phyloP scores from a whole-genome alignment of 2,329 filamentous ascomycete species.

The Trichoderma atroviride region DNA sequence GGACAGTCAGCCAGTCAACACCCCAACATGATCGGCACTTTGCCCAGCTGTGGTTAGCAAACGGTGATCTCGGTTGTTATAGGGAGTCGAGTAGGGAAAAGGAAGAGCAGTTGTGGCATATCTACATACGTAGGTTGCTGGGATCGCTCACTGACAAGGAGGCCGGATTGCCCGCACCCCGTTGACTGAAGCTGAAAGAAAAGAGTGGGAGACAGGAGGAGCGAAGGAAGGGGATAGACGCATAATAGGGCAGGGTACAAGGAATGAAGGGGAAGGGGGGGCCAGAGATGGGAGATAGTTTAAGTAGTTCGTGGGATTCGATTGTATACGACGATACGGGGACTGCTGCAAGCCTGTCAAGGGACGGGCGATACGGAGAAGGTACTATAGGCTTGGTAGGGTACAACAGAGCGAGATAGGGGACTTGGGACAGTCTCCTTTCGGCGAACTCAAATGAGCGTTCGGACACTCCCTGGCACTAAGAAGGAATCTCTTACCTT shows the following conservation, averaged over 20 bases:
- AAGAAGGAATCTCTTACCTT: background rate
- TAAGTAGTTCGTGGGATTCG: background rate
- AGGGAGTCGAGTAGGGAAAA: background rate
- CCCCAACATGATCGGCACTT: background rate
- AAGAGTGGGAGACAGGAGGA: background rate
- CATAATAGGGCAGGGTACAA: background rate
- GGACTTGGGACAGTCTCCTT: background rate
- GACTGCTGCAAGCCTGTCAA: background rate
- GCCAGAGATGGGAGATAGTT: background rate
- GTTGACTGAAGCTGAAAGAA: background rate
- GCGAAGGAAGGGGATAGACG: background rate
- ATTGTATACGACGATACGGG: background rate
- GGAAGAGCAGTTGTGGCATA: background rate
- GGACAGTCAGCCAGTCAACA: background rate
- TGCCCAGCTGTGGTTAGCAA: background rate
- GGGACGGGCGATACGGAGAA: too few relatives aligned
- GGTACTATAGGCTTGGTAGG: too few relatives aligned
- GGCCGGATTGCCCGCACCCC: background rate
- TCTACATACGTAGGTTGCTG: background rate
- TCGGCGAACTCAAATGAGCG: background rate
- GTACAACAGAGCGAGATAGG: background rate
- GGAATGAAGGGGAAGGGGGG: background rate
- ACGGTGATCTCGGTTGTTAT: background rate
- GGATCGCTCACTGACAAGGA: background rate
- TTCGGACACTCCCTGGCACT: background rate